Base-by-base conservation (phyloP, 257 asterid species). In the Solanum chaucha region DNA sequence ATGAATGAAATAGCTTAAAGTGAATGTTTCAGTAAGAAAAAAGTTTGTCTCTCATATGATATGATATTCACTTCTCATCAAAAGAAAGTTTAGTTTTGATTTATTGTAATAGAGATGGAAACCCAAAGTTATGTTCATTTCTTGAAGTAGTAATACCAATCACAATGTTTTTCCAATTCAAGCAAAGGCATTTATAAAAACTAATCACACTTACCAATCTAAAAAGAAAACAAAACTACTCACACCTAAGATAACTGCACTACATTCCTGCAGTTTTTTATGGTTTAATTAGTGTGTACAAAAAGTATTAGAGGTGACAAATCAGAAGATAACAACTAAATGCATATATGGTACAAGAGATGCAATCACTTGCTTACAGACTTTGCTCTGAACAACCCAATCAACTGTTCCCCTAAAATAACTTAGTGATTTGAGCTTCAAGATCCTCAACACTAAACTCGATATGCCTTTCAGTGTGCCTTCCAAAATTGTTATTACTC, bases 401-500 rank as follows among this genome's bases (percentile, higher is more conserved):
- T 87, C 65, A 86, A 35, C 55, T 85, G 34, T 86, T 89, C 83
- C 96, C 97, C 74, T 88, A 87, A 89, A 95, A 97, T 89, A 97
- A 89, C 86, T 92, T 94, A 11, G 87, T 86, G 58, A 97, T 90
- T 86, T 93, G 91, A 86, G 92, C 94, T 92, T 93, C 97, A 17
- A 95, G 82, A 20, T 94, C 98, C 78, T 94, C 98, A 70, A 87
- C 94, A 9, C 92, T 91, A 82, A 91, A 94, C 94, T 91, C 93
- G 78, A 93, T 87, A 86, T 94, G 92, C 91, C 94, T 94, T 86
- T 94, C 97, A 0, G 93, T 91, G 78, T 94, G 90, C 91, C 92
- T 94, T 86, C 94, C 94, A 19, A 72, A 61, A 82, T 96, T 96
- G 2, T 90, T 86, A 40, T 82, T 88, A 84, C 85, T 87, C 90